Evolutionary conservation across 1,284 basidiomycete species (phyloP).

Genomic region (Porphyrellus sp.): DNA sequence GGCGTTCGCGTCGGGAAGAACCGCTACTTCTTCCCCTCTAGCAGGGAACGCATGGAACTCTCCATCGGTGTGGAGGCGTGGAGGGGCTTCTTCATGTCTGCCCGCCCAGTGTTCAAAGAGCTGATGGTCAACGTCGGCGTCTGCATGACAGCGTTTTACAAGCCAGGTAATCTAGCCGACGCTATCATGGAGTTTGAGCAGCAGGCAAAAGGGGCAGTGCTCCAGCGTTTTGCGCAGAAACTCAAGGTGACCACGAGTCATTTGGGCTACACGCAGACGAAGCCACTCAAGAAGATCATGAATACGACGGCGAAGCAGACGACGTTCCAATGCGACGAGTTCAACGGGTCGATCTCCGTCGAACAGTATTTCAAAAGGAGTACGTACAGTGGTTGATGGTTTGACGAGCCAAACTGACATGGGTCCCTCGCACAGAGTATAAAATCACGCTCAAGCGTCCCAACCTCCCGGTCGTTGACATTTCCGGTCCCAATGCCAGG

Average conservation of each 20-base stretch:
- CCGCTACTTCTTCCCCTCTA: conserved; percentile 55
- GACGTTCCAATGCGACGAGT: conserved; percentile 52
- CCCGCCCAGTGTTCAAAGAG: conserved; percentile 60
- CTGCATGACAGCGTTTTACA: conserved; percentile 70
- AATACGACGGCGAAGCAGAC: conserved; percentile 44
- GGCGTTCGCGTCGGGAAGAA: conserved; percentile 61
- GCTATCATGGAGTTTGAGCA: conserved; percentile 48
- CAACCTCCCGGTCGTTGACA: conserved; percentile 60
- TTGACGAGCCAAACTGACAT: not conserved
- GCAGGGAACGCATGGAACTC: conserved; percentile 33
- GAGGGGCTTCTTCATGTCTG: conserved; percentile 67
- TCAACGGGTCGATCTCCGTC: conserved; percentile 49
- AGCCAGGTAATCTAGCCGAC: conserved; percentile 57
- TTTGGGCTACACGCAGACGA: conserved; percentile 51
- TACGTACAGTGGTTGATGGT: conserved; percentile 31
- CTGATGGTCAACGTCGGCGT: conserved; percentile 73
- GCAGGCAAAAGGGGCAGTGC: conserved; percentile 46
- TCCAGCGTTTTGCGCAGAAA: conserved; percentile 46
- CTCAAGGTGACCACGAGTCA: conserved; percentile 59
- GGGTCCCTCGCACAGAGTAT: conserved; percentile 45
- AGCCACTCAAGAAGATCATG: conserved; percentile 47
- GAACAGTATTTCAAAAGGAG: conserved; percentile 60
- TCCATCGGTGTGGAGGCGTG: conserved; percentile 54
- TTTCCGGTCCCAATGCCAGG: conserved; percentile 41
- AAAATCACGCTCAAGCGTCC: conserved; percentile 49